Evolutionary conservation across 306 rosid species (phyloP).

Genomic region (Trifolium pratense): DNA sequence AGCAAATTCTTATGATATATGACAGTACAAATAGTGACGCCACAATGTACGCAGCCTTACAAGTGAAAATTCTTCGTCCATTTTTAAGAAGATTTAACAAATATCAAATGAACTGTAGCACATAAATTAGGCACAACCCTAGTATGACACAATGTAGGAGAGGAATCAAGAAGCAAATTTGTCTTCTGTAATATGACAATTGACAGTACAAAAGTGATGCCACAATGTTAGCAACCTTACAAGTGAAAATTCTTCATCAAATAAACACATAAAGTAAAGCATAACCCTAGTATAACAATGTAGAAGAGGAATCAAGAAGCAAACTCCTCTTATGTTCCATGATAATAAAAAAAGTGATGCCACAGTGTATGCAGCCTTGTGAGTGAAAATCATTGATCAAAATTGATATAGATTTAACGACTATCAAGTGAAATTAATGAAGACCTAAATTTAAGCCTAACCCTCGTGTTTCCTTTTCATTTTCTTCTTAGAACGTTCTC

Average conservation of each 20-base stretch:
- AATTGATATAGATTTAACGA: conserved; percentile 4
- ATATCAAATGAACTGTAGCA: not conserved
- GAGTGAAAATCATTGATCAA: conserved; percentile 28
- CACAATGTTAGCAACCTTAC: not conserved
- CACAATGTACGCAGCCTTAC: not conserved
- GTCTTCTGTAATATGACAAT: not conserved
- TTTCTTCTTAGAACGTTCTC: conserved; percentile 33
- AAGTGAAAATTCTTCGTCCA: conserved; percentile 26
- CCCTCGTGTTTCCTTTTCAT: conserved; percentile 37
- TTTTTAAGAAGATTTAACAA: conserved; percentile 3
- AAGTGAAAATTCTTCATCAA: not conserved
- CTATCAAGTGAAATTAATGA: not conserved
- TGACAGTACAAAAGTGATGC: not conserved
- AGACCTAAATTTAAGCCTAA: not conserved
- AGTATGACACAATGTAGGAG: not conserved
- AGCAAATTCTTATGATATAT: conserved; percentile 7
- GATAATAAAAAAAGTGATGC: conserved; percentile 25
- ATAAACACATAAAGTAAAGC: not conserved
- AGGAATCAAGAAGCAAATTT: conserved; percentile 8
- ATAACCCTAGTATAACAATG: not conserved
- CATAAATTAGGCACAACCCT: not conserved
- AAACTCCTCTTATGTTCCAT: not conserved
- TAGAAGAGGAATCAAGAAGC: not conserved
- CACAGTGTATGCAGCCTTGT: conserved; percentile 8
- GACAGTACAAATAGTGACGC: not conserved